These are phyloP conservation scores for Isabelozyma pseudorhagii DNA, from an alignment of 805 yeast species.

Conservation along the genomic window DNA sequence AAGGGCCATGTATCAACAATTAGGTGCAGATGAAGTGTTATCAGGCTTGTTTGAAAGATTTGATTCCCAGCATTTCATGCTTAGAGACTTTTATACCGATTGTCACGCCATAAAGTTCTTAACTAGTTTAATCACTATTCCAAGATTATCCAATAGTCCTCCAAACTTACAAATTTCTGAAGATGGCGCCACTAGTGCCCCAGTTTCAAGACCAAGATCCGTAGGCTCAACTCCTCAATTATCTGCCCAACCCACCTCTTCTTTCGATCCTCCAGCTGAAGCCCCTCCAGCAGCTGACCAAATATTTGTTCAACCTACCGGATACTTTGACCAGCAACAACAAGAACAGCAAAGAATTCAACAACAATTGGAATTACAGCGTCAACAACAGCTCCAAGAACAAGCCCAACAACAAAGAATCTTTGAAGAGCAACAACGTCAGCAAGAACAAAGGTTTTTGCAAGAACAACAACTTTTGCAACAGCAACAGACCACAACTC, in stretches of 20 bases:
- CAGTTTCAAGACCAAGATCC: conserved; percentile 31
- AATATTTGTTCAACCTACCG: conserved; percentile 52
- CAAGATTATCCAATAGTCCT: conserved; percentile 57
- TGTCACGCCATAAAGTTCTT: conserved; percentile 81
- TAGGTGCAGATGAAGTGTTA: conserved; percentile 72
- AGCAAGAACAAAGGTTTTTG: conserved; percentile 65
- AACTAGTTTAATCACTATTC: conserved; percentile 77
- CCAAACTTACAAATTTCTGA: conserved; percentile 55
- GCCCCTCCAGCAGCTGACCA: conserved; percentile 35
- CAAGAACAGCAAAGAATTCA: conserved; percentile 60
- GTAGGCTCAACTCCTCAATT: conserved; percentile 33
- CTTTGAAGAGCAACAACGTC: conserved; percentile 72
- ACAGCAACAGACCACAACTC: conserved; percentile 68
- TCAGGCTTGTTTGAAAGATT: conserved; percentile 72
- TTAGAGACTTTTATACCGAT: conserved; percentile 85
- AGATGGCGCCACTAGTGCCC: conserved; percentile 30
- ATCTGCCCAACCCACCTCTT: conserved; percentile 43
- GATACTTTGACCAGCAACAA: conserved; percentile 48
- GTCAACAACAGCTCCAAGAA: conserved; percentile 62
- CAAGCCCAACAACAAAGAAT: conserved; percentile 69
- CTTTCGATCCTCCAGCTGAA: conserved; percentile 25
- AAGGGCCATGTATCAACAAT: conserved; percentile 75
- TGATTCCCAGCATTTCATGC: conserved; percentile 63
- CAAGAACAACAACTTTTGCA: conserved; percentile 64
- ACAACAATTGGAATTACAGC: conserved; percentile 61